phyloP scores from a whole-genome alignment of 225 moss, liverwort and hornwort genomes.

The Sphagnum tenellum region DNA sequence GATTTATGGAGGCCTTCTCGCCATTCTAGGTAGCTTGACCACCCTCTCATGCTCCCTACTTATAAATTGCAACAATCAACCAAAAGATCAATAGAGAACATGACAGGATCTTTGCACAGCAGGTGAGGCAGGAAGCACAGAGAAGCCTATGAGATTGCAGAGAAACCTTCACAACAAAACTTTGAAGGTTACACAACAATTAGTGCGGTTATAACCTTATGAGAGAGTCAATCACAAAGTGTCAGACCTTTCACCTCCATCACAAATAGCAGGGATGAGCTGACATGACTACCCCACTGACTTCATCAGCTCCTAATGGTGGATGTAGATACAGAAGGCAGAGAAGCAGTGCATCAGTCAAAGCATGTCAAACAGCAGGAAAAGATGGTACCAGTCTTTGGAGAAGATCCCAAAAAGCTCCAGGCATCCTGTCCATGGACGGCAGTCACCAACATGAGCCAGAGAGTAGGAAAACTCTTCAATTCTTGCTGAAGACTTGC shows the following conservation, averaged over 20 bases:
- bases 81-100: not conserved
- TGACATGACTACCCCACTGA: too few relatives aligned
- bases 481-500: slow-evolving; percentile 68
- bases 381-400: slow-evolving; percentile 38
- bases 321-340: too few relatives aligned
- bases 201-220: too few relatives aligned
- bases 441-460: slow-evolving; percentile 59
- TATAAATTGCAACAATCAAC: slow-evolving; percentile 7
- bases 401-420: slow-evolving; percentile 37
- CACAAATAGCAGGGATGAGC: too few relatives aligned
- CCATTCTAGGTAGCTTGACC: slow-evolving; percentile 75
- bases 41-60: slow-evolving; percentile 48
- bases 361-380: not conserved
- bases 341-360: not conserved
- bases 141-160: too few relatives aligned
- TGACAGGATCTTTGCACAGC: too few relatives aligned
- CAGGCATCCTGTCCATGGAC: slow-evolving; percentile 52
- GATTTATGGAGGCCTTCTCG: slow-evolving; percentile 66
- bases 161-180: too few relatives aligned
- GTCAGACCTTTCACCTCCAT: too few relatives aligned
- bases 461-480: slow-evolving; percentile 68
- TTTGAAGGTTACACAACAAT: too few relatives aligned
- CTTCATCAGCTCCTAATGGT: too few relatives aligned
- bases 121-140: too few relatives aligned
- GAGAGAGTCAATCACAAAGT: too few relatives aligned